Percentiles rank a stretch among this genome's conserved stretches.
Evolutionary conservation across 2,329 filamentous ascomycete species (phyloP).

Genomic region (Ascochyta koolunga): DNA sequence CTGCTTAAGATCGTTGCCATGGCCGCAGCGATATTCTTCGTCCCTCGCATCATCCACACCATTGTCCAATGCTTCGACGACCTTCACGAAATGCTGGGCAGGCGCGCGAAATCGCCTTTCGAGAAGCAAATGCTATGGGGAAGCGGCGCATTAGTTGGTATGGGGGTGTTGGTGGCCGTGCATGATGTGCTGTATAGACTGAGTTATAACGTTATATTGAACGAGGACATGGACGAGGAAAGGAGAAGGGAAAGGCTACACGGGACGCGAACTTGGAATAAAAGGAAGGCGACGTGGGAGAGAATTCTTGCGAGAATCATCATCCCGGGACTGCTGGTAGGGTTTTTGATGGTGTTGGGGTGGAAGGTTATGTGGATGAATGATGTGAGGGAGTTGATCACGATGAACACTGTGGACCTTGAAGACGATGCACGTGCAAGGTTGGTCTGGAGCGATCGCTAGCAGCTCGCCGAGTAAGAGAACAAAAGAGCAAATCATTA

Average conservation of each 20-base stretch:
- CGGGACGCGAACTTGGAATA: background rate
- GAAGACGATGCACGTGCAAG: constrained; percentile 1
- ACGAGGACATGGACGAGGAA: background rate
- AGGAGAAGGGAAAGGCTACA: background rate
- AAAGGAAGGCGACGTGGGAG: constrained; percentile 4
- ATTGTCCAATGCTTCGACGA: constrained; percentile 14
- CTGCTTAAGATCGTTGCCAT: background rate
- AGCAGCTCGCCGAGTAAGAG: background rate
- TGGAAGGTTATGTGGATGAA: background rate
- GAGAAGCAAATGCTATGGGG: background rate
- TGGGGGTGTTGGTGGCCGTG: background rate
- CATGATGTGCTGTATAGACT: background rate
- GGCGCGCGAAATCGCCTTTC: constrained; percentile 17
- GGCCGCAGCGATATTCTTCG: constrained; percentile 10
- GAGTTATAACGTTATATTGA: background rate
- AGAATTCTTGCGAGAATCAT: background rate
- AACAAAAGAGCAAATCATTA: background rate
- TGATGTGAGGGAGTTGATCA: background rate
- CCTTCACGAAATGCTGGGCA: constrained; percentile 9
- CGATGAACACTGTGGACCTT: constrained; percentile 3
- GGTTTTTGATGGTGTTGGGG: background rate
- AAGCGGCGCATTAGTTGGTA: background rate
- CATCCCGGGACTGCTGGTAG: background rate
- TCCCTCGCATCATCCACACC: constrained; percentile 15
- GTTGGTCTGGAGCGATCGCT: constrained; percentile 8